Evolutionary conservation across 169 alveolate genomes (phyloP).

Genomic region (Plasmodium gallinaceum): DNA sequence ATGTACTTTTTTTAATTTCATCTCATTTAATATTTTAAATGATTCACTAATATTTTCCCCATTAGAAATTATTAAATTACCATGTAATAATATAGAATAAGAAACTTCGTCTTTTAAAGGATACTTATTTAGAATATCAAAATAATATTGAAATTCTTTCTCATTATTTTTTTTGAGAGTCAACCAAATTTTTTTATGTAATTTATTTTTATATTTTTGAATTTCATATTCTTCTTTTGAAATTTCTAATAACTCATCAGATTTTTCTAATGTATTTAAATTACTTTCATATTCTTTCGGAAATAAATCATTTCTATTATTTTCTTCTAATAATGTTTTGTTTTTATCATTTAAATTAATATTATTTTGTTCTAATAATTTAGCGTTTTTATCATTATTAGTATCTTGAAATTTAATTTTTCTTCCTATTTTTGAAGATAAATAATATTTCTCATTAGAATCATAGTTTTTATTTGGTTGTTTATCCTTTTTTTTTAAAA

Average conservation of each 20-base stretch:
- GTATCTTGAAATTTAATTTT: not conserved
- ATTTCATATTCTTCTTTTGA: conserved; percentile 63
- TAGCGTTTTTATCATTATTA: not conserved
- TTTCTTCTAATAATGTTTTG: not conserved
- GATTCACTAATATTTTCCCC: conserved; percentile 20
- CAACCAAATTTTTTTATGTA: conserved; percentile 63
- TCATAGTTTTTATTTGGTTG: not conserved
- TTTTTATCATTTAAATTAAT: not conserved
- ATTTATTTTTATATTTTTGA: conserved; percentile 58
- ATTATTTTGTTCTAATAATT: not conserved
- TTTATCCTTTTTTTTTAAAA: conserved; percentile 8
- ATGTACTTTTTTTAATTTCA: conserved; percentile 48
- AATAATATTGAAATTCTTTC: conserved; percentile 37
- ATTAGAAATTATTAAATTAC: conserved; percentile 31
- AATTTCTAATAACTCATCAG: conserved; percentile 8
- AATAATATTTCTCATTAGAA: conserved; percentile 7
- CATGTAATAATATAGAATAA: conserved; percentile 52
- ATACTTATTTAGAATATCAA: conserved; percentile 20
- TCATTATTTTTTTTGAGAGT: conserved; percentile 28
- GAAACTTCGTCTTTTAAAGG: conserved; percentile 72
- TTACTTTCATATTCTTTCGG: not conserved
- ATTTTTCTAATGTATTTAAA: not conserved
- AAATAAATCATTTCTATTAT: not conserved
- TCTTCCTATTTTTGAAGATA: conserved; percentile 37
- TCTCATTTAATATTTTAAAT: conserved; percentile 35